Evolutionary conservation across 1,139 yeast genomes (phyloP), one percentile per base, ranked within the genome.

Genomic region (Diutina pseudorugosa): DNA sequence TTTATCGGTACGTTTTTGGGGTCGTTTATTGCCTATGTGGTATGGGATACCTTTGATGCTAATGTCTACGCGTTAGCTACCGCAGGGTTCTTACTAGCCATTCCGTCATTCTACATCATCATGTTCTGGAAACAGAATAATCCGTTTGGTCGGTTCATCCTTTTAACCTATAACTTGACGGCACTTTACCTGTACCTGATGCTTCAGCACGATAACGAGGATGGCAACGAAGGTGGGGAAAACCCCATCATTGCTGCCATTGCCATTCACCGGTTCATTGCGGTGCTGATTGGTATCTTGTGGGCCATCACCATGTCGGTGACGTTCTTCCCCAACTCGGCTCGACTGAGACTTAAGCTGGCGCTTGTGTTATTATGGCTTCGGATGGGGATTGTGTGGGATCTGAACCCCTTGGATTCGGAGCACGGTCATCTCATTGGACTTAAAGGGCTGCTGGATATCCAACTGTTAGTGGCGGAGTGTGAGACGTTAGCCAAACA

Each of bases 331-430:
- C 95, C 95, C 5, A 83, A 82, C 61, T 81, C 88, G 61, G 95
- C 95, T 0, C 70, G 95, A 51, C 70, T 80, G 12, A 70, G 90
- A 52, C 68, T 87, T 54, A 80, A 85, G 57, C 72, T 73, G 40
- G 88, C 88, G 0, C 64, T 87, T 27, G 77, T 89, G 0, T 69
- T 82, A 1, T 70, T 86, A 30, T 88, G 95, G 95, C 68, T 88
- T 48, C 70, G 90, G 52, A 73, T 88, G 73, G 96, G 95, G 0
- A 74, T 87, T 30, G 75, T 83, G n/a, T 87, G 95, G 95, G 83
- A 83, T 59, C 71, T 82, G 25, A 86, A 82, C 55, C 77, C 77
- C 4, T 62, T 74, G 54, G 76, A 71, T 47, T 72, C 69, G 55
- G 48, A 36, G n/a, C 18, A 56, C 54, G 40, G 59, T 54, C 25